Conservation (phyloP, 805 yeast species). For the Barnettozyma californica region DNA sequence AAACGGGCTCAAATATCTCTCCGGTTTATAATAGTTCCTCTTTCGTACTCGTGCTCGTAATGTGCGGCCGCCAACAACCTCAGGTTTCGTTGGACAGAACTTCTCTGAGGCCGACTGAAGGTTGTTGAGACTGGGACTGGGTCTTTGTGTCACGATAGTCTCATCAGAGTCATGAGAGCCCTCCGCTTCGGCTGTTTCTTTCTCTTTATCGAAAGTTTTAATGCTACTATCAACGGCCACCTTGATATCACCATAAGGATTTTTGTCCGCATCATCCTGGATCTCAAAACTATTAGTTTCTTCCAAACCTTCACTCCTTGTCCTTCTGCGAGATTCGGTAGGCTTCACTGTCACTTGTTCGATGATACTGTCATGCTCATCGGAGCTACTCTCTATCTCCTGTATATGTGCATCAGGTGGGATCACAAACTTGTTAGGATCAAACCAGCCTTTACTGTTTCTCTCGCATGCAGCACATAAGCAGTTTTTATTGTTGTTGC, state of each 20-base stretch:
- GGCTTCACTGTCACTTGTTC: not conserved
- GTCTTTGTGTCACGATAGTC: not conserved
- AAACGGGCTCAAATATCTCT: not conserved
- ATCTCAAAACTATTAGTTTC: constrained; percentile 2
- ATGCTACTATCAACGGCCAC: not conserved
- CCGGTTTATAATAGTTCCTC: not conserved
- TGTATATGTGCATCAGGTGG: constrained; percentile 7
- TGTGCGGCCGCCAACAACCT: constrained; percentile 14
- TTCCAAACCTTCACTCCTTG: not conserved
- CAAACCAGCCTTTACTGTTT: constrained; percentile 26
- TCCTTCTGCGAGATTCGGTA: not conserved
- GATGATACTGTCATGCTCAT: not conserved
- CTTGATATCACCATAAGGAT: not conserved
- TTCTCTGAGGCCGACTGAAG: not conserved
- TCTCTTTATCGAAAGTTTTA: not conserved
- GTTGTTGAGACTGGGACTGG: not conserved
- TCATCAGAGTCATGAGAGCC: not conserved
- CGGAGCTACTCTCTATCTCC: not conserved
- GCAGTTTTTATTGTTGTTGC: constrained; percentile 37
- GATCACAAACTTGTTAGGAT: constrained; percentile 13
- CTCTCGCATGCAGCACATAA: constrained; percentile 40
- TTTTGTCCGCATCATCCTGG: constrained; percentile 7
- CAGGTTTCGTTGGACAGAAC: not conserved
- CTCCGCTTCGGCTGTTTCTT: constrained; percentile 3
- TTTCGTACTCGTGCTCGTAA: constrained; percentile 10